Evolutionary conservation across 2,329 filamentous ascomycete genomes (phyloP), one percentile per base, ranked within the genome.

Genomic region (Monosporascus sp.): DNA sequence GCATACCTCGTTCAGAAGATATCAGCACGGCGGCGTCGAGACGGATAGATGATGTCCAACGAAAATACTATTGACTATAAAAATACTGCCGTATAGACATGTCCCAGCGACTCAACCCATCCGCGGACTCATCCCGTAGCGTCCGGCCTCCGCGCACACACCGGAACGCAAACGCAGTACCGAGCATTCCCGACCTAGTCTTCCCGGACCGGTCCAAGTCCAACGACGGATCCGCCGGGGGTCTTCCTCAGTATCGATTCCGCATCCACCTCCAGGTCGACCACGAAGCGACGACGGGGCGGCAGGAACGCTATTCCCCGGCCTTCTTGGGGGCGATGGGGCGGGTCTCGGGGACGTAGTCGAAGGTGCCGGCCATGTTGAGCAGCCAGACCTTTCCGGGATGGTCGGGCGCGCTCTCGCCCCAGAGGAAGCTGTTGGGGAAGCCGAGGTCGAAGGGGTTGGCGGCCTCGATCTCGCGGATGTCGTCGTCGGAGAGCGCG

Each of bases 361-460:
- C 79, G 51, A 73, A 78, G 1, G 67, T 68, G 11, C 75, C 82
- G 11, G 71, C 79, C 67, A 77, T 74, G 48, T 62, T 63, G 27
- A 78, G 56, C 19, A 81, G 60, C 67, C 70, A 74, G 17, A 78
- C 71, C 8, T 79, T 66, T 43, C 71, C 68, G 0, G 66, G 65
- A 35, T 74, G 66, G 5, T 70, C 65, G 1, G 72, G 69, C 11
- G 41, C 44, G 40, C 49, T 19, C 8, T 38, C 58, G 2, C 70
- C 70, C 65, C 74, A 78, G 3, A 88, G 66, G 60, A 90, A 82
- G 64, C 73, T 81, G 63, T 68, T 65, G 0, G 81, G 81, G 66
- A 83, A 85, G 0, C 82, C 82, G 27, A 75, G 37, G 20, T 85
- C 77, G 58, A 86, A 86, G 2, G 71, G 63, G 47, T 70, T 69